Evolutionary conservation across 192 early-diverging fungal genomes (phyloP), one percentile per base, ranked within the genome.

Genomic region (Linnemannia exigua): DNA sequence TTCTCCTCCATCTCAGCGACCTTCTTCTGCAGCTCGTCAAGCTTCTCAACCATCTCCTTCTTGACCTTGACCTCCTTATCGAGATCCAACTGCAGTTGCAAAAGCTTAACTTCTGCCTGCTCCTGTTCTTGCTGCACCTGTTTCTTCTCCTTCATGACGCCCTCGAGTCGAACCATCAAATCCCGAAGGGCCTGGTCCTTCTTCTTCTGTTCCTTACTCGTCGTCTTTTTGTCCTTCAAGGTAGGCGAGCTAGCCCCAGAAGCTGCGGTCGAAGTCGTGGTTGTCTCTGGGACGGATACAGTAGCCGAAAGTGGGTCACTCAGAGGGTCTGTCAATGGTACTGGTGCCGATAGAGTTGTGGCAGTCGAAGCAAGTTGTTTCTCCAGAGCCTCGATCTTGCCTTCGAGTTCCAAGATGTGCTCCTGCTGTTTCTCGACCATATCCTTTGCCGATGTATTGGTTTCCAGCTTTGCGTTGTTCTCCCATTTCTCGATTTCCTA

Each of bases 51-150:
- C 84, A 86, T 86, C 48, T 86, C 84, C 50, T 86, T 86, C 66
- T 86, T 86, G 70, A 80, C 75, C 63, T 86, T 80, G 46, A 86
- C 61, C n/a, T 86, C 84, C 63, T 80, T 86, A 67, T 86, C 84
- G 3, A 86, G 38, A 58, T 86, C 84, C 47, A 80, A 52, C 35
- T 86, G 84, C 31, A 80, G 41, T 48, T 80, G 84, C 9, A 86
- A 71, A 25, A 86, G 46, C 25, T 86, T 86, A 58, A 79, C 78
- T 50, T 86, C 84, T 11, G 84, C 75, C 44, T 86, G 74, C 70
- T 86, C 84, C 20, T 86, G 84, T 12, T 86, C 84, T 25, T 77
- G 68, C 41, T 86, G 84, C 0, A 77, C 84, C 48, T 86, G 84
- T 46, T 86, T 86, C 70, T 86, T 86, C 51, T 86, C 84, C 75